Base-by-base conservation (phyloP, 2,329 filamentous ascomycete genomes). In the Microsporum canis region DNA sequence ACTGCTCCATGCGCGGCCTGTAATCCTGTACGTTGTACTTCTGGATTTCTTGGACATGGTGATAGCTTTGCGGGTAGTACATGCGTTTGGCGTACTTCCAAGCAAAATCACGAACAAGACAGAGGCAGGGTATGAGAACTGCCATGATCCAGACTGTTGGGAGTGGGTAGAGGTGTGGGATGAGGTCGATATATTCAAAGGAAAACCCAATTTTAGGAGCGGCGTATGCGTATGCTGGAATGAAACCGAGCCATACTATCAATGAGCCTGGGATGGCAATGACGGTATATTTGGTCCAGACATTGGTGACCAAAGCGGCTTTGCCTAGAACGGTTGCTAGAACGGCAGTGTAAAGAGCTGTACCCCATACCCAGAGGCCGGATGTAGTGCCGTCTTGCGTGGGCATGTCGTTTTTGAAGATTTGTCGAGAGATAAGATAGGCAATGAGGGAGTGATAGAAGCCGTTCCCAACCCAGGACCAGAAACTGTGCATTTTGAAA, bases 1-100 rank as follows among this genome's bases (percentile, higher is more conserved):
- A 99, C 77, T 99, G 94, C 71, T 99, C 94, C 94, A 99, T 99
- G 71, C 94, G 86, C 64, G 94, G 94, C 71, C 94, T 82, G 76
- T 99, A 99, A 77, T 99, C 94, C 77, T 99, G 94, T 63, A 99
- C 96, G 70, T 99, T 99, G 78, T 97, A 99, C 77, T 99, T 99
- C 75, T 99, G 94, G 68, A 99, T 99, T 78, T 99, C 94, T 76
- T 99, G 94, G 65, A 99, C 94, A 73, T 99, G 94, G 69, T 99
- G 94, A 71, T 99, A 99, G 49, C 89, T 86, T 76, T 96, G 88
- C 27, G 94, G 94, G 67, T 86, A 87, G 77, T 97, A 99, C 91
- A 99, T 96, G 66, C 94, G 84, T 80, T 96, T 96, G 64, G 84
- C 86, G 68, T 97, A 99, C 80, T 99, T 99, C 91, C 92, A 99